Base-by-base conservation (phyloP, 2,329 filamentous ascomycete species). In the Endocalyx cinctus region DNA sequence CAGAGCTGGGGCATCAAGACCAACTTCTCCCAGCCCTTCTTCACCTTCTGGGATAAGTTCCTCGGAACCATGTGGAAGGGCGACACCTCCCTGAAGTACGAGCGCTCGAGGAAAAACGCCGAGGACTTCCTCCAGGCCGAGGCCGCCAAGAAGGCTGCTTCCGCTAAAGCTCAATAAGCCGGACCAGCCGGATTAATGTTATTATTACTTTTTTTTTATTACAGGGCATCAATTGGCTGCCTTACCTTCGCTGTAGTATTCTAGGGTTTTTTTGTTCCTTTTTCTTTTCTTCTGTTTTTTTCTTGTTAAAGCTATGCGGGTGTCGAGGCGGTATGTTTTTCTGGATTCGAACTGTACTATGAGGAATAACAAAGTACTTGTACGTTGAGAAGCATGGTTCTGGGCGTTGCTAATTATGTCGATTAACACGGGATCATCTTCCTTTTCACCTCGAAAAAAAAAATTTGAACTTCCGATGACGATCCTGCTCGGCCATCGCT, bases 1-100 rank as follows among this genome's bases (percentile, higher is more conserved):
- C 92, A 98, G 64, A 94, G 86, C 62, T 97, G 90, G 89, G 92
- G 92, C 37, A 95, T 98, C 72, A 98, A 97, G 74, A 85, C 83
- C 45, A 94, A 94, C 64, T 94, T 87, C 60, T 84, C 82, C 5
- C 87, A 94, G 62, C 87, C 87, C 4, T 94, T 89, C 66, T 96
- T 97, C 65, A 96, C 85, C 29, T 88, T 96, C 64, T 97, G 92
- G 87, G 92, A 98, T 58, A 72, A 76, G 29, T 55, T 88, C 17
- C 69, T 95, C 15, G 80, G 82, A 32, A 98, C 92, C 16, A 84
- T 79, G 61, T 96, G 88, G 81, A 78, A 74, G 39, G 87, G 86
- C 31, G 79, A 70, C 37, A 67, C 68, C 12, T 46, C 47, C 22
- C 35, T 59, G 14, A 64, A 62, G 48, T 69, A 69, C 44, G 60